These are phyloP conservation scores for Platanus orientalis DNA, from an alignment of 164 flowering plant genomes.

Conservation along the genomic window DNA sequence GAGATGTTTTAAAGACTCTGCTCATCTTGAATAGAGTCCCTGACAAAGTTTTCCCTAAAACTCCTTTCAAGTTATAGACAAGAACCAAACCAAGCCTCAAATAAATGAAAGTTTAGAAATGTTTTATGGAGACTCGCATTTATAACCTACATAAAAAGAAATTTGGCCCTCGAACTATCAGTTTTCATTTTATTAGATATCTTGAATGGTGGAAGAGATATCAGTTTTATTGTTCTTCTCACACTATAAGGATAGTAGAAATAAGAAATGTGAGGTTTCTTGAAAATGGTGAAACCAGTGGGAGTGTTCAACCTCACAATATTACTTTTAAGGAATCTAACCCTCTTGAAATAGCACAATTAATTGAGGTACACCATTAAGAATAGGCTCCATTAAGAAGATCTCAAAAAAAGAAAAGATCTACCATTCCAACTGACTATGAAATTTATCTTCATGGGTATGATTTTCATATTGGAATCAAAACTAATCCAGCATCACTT, in stretches of 20 bases:
- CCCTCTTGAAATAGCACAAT: not conserved
- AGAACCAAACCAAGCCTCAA: not conserved
- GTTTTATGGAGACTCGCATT: not conserved
- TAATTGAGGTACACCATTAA: too few relatives aligned
- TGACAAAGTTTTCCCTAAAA: too few relatives aligned
- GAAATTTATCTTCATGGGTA: not conserved
- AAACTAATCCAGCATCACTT: not conserved
- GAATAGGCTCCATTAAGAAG: not conserved
- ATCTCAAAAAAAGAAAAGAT: not conserved
- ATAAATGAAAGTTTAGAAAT: not conserved
- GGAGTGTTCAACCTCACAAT: not conserved
- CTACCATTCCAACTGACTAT: slow-evolving; percentile 1
- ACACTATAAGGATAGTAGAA: too few relatives aligned
- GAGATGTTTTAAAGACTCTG: not conserved
- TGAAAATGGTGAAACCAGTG: not conserved
- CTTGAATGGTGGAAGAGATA: too few relatives aligned
- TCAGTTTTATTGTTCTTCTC: too few relatives aligned
- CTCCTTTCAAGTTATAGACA: too few relatives aligned
- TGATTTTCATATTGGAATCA: not conserved
- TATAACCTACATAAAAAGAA: slow-evolving; percentile 1
- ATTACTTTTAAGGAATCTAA: not conserved
- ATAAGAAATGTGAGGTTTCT: not conserved
- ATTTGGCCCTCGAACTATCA: too few relatives aligned
- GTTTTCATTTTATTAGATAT: too few relatives aligned
- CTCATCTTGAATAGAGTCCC: too few relatives aligned